phyloP scores from a whole-genome alignment of 108 stramenopile genomes.

The Seminavis robusta region DNA sequence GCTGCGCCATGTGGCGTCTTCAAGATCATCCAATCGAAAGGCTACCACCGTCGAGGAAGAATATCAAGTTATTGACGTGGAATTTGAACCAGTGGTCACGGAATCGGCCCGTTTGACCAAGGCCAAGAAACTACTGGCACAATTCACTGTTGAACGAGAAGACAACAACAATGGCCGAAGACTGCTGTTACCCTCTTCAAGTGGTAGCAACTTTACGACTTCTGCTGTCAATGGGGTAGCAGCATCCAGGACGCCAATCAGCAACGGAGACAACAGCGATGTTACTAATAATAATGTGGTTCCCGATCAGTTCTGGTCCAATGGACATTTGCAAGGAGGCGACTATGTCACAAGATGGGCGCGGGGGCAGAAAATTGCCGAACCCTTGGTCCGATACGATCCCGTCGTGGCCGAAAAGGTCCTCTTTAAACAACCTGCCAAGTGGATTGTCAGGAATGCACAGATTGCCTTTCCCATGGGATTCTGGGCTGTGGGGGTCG shows the following conservation, averaged over 20 bases:
- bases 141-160: constrained; percentile 16
- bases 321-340: constrained; percentile 44
- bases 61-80: too few species aligned
- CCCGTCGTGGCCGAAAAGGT: constrained; percentile 71
- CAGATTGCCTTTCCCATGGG: constrained; percentile 91
- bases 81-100: too few species aligned
- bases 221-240: not conserved
- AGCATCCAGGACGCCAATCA: not conserved
- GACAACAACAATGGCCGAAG: not conserved
- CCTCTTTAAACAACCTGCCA: constrained; percentile 83
- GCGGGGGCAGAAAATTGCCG: constrained; percentile 72
- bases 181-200: too few species aligned
- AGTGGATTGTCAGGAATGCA: constrained; percentile 91
- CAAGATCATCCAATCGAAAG: too few species aligned
- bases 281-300: constrained; percentile 6
- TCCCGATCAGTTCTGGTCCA: constrained; percentile 41
- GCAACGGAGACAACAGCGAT: not conserved
- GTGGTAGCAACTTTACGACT: too few species aligned
- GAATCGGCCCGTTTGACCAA: constrained; percentile 22
- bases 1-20: too few species aligned
- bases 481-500: constrained; percentile 72
- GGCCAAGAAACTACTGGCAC: constrained; percentile 22
- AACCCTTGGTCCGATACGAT: constrained; percentile 89
- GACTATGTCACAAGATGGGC: constrained; percentile 48
- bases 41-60: too few species aligned